phyloP scores from a whole-genome alignment of 164 flowering plant species.

The Hamamelis virginiana region DNA sequence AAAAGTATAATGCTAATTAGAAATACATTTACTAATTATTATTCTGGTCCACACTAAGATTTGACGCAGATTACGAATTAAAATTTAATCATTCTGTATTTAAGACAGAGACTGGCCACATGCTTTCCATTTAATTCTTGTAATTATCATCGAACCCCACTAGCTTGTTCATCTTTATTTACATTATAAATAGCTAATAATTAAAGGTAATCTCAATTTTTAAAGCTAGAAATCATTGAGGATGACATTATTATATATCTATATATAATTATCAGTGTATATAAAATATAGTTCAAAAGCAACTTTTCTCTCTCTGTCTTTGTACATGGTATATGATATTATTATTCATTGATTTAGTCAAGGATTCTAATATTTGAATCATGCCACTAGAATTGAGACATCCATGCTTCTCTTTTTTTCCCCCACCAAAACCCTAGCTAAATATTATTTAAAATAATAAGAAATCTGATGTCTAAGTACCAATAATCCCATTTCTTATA shows the following conservation, averaged over 20 bases:
- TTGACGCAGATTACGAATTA: no score
- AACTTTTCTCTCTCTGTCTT: neutral
- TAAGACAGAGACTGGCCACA: no score
- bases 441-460: no score
- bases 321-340: neutral
- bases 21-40: no score
- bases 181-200: no score
- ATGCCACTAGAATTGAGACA: slow-evolving; percentile 7
- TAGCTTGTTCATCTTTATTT: neutral
- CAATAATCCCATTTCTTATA: no score
- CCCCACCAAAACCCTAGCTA: neutral
- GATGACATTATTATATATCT: neutral
- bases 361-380: neutral
- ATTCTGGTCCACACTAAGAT: no score
- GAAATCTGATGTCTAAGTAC: no score
- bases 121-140: neutral
- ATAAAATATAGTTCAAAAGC: neutral
- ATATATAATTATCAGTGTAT: no score
- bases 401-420: neutral
- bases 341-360: neutral
- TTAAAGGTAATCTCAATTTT: no score
- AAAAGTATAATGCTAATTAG: no score
- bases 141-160: neutral
- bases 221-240: neutral
- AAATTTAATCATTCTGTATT: no score